Evolutionary conservation across 345 rosid genomes (phyloP).

Genomic region (Salix koriyanagi): DNA sequence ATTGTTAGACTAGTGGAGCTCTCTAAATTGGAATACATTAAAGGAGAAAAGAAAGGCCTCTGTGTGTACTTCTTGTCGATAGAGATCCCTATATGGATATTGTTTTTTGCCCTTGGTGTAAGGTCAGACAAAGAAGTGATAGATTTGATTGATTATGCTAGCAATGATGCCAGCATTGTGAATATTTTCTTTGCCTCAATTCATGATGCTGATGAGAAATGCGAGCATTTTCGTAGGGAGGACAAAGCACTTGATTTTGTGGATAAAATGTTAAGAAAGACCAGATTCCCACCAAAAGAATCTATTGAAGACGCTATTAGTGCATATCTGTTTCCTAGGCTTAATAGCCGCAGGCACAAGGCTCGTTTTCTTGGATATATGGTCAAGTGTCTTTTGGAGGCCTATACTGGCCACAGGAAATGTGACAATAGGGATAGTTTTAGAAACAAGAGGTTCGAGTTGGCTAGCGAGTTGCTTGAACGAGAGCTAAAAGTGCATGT

Average conservation of each 20-base stretch:
- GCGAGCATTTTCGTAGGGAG: slow-evolving; percentile 45
- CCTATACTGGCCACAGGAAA: slow-evolving; percentile 63
- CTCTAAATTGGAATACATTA: slow-evolving; percentile 39
- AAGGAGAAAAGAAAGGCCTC: slow-evolving; percentile 63
- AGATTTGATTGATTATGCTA: slow-evolving; percentile 52
- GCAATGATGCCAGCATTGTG: slow-evolving; percentile 46
- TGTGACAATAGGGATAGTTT: slow-evolving; percentile 81
- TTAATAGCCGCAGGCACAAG: slow-evolving; percentile 52
- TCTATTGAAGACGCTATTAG: slow-evolving; percentile 51
- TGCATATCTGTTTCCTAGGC: slow-evolving; percentile 61
- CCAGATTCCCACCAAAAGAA: slow-evolving; percentile 75
- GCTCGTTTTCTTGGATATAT: slow-evolving; percentile 87
- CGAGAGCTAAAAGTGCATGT: slow-evolving; percentile 76
- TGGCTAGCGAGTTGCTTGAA: slow-evolving; percentile 84
- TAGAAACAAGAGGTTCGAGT: slow-evolving; percentile 79
- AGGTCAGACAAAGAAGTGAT: slow-evolving; percentile 65
- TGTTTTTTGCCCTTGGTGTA: slow-evolving; percentile 82
- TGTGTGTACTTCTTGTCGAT: slow-evolving; percentile 69
- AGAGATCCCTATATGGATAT: slow-evolving; percentile 72
- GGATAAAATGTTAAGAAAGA: slow-evolving; percentile 34
- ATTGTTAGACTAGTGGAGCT: slow-evolving; percentile 50
- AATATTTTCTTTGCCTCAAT: slow-evolving; percentile 63
- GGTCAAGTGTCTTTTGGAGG: slow-evolving; percentile 76
- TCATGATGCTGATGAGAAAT: slow-evolving; percentile 59
- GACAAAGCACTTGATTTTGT: slow-evolving; percentile 42